Base-by-base conservation (phyloP, 345 rosid genomes). In the Linum trigynum region DNA sequence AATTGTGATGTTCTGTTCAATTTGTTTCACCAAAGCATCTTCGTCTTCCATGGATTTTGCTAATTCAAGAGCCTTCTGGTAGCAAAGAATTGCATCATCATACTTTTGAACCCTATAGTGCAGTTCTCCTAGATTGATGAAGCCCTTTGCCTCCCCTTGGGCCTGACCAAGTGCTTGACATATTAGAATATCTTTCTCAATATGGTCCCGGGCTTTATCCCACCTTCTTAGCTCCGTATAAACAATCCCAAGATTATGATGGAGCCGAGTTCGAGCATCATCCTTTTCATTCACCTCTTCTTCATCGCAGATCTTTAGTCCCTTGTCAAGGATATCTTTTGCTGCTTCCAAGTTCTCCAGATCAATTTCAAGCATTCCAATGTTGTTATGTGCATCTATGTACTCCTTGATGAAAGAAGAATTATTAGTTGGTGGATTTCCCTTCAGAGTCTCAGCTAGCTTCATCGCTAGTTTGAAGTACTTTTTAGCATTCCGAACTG, bases 21-120 rank as follows among this genome's bases (percentile, higher is more conserved):
- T 84, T 73, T 85, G 92, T 17, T 68, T 79, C 12, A 63, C 86
- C 69, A 94, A 80, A 64, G 88, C 83, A 80, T 73, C 82, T 78
- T 94, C 99, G 67, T 94, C 99, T 78, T 83, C 95, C 95, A 94
- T 83, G 66, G 95, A 81, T 74, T 83, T 81, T n/a, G 96, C 97
- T 57, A 94, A 82, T 39, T 74, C 76, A 67, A 80, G 81, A 12
- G 97, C 96, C 71, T 78, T 94, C 58, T 81, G 79, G 72, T 90
- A 94, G 81, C 97, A 90, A 60, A 61, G 69, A 59, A 77, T 74
- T 32, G 96, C 99, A 32, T 88, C 80, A 3, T 87, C 87, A 61
- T 94, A 90, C 79, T 80, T 87, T 62, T 90, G 92, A 63, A 76
- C 80, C 74, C 77, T 88, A 68, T 85, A 76, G 65, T 87, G 91